phyloP scores from a whole-genome alignment of 2,329 filamentous ascomycete genomes.

The Diaporthe citri region DNA sequence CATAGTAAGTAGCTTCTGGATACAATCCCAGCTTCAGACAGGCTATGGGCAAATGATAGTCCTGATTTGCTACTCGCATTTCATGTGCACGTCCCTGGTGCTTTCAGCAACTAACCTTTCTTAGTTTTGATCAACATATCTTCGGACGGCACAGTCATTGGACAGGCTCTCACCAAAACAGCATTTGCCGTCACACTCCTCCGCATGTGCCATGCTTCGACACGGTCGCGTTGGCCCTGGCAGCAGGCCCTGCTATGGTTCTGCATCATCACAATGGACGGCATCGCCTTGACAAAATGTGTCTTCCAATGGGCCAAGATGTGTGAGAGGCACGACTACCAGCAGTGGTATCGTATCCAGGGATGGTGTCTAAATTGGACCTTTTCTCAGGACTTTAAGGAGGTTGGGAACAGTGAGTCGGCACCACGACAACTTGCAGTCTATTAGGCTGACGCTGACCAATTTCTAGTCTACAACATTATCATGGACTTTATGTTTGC shows the following conservation, averaged over 20 bases:
- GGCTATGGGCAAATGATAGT: not conserved
- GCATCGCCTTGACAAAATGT: slow-evolving; percentile 61
- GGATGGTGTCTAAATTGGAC: slow-evolving; percentile 57
- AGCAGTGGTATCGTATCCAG: slow-evolving; percentile 59
- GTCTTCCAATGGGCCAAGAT: slow-evolving; percentile 63
- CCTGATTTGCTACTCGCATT: not conserved
- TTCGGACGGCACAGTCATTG: slow-evolving; percentile 53
- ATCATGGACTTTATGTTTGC: slow-evolving; percentile 67
- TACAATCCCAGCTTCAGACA: not conserved
- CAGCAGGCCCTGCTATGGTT: slow-evolving; percentile 60
- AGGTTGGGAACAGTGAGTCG: slow-evolving; percentile 61
- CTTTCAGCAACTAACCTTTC: not conserved
- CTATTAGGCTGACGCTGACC: not conserved
- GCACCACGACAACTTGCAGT: no score
- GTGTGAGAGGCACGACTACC: slow-evolving; percentile 56
- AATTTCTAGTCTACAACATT: slow-evolving; percentile 61
- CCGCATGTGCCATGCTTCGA: slow-evolving; percentile 51
- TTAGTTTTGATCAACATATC: slow-evolving; percentile 59
- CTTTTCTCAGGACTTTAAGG: slow-evolving; percentile 59
- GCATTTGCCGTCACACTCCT: slow-evolving; percentile 54
- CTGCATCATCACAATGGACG: slow-evolving; percentile 62
- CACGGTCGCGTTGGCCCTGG: slow-evolving; percentile 51
- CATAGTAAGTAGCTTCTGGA: slow-evolving; percentile 48
- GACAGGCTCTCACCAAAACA: slow-evolving; percentile 53
- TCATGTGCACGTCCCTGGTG: not conserved